Evolutionary conservation across 495 filamentous ascomycete genomes (phyloP), one percentile per base, ranked within the genome.

Genomic region (Podospora anserina): DNA sequence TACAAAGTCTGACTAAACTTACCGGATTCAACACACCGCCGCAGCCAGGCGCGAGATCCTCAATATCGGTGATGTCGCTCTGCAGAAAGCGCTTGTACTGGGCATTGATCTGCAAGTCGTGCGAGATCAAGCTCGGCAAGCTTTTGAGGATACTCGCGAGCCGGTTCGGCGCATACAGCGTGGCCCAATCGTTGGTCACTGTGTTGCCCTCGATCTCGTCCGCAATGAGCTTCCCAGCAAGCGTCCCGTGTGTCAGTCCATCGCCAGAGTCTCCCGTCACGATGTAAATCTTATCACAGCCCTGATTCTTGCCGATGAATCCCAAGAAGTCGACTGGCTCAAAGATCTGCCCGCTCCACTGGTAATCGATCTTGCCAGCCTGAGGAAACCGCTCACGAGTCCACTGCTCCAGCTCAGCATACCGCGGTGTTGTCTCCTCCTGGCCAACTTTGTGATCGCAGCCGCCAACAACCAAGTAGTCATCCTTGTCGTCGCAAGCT

Each of bases 371-470:
- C 4, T 66, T 68, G 1, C 81, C 79, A 0, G 81, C 83, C 61
- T 81, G 75, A 0, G 86, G 77, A 73, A 88, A 88, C 32, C 86
- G 79, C 65, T 81, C 78, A 15, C 84, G 79, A 7, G 80, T 79
- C 85, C 86, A 88, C 2, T 62, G 66, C 68, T 83, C 85, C 2
- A 87, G 80, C 68, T 82, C 81, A 0, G 75, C 75, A 57, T 81
- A 86, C 27, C 81, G 78, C 4, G 71, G 71, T 1, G 60, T 63
- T 7, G 79, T 79, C 16, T 79, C 81, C 49, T 85, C 84, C 68
- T 88, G 85, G 0, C 87, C 85, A 44, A 88, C 86, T 73, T 86
- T 86, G 78, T 89, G 87, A 69, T 88, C 86, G 68, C 82, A 81
- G 1, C 87, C 86, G 5, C 86, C 86, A n/a, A 87, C 75, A 3